phyloP scores from a whole-genome alignment of 2,329 filamentous ascomycete genomes.

The Geosmithia putterillii region DNA sequence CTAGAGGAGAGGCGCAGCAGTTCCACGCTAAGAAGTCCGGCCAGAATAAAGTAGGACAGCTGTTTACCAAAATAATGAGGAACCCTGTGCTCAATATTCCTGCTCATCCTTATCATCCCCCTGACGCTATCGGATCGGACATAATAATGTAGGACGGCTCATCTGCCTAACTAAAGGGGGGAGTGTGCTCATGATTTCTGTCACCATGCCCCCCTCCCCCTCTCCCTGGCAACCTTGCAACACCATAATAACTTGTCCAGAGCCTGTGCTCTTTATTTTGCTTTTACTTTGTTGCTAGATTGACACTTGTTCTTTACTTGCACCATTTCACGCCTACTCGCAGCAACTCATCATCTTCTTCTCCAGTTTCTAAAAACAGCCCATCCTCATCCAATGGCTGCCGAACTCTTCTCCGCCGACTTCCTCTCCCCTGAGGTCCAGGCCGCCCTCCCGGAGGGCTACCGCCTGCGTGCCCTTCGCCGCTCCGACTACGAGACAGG shows the following conservation, averaged over 20 bases:
- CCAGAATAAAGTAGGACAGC: background rate
- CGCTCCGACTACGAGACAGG: constrained; percentile 66
- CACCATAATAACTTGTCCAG: background rate
- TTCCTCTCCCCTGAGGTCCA: constrained; percentile 70
- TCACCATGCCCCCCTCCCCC: background rate
- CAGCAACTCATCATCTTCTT: background rate
- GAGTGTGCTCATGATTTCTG: background rate
- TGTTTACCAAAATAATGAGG: background rate
- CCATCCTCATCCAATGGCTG: constrained; percentile 1
- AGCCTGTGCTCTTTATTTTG: background rate
- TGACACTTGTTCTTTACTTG: too few relatives aligned
- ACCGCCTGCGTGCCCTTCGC: constrained; percentile 70
- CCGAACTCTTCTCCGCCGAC: constrained; percentile 55
- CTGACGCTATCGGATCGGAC: too few relatives aligned
- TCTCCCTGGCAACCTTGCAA: background rate
- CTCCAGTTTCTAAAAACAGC: background rate
- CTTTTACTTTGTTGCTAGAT: too few relatives aligned
- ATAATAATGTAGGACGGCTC: too few relatives aligned
- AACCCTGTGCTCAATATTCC: background rate
- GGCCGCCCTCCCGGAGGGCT: constrained; percentile 63
- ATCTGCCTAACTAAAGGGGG: too few relatives aligned
- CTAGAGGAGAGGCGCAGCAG: background rate
- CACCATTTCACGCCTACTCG: background rate
- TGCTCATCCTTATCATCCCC: too few relatives aligned
- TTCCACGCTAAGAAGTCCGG: background rate